Percentiles rank a stretch among this genome's conserved stretches.
Conservation (phyloP, 352 stramenopile genomes). For the Aphanomyces astaci region DNA sequence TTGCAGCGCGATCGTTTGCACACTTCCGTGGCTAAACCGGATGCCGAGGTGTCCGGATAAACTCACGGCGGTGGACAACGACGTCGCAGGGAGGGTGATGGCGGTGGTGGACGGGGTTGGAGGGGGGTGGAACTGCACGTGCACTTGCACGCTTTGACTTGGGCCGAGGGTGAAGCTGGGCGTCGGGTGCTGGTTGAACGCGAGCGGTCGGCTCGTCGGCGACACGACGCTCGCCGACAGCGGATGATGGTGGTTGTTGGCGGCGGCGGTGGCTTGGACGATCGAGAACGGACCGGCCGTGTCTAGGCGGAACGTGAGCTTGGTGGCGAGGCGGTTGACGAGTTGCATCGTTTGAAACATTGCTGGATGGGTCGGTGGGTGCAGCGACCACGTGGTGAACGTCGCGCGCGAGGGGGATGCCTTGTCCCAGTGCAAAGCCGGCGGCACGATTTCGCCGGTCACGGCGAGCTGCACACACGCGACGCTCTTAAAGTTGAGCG, state of each 20-base stretch:
- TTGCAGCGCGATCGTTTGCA: constrained; percentile 49
- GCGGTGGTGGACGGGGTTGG: background rate
- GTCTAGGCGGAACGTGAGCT: constrained; percentile 64
- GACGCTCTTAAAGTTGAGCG: constrained; percentile 9
- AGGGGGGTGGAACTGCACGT: constrained; percentile 45
- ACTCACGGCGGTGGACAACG: background rate
- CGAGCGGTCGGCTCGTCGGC: constrained; percentile 41
- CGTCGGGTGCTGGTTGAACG: constrained; percentile 24
- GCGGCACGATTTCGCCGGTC: constrained; percentile 49
- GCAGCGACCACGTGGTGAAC: constrained; percentile 56
- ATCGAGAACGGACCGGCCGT: constrained; percentile 53
- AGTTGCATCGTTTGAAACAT: constrained; percentile 48
- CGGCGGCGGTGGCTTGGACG: constrained; percentile 50
- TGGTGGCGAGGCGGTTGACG: constrained; percentile 47
- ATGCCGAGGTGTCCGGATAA: constrained; percentile 37
- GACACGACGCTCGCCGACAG: constrained; percentile 47
- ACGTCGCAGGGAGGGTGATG: background rate
- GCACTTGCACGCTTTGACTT: constrained; percentile 56
- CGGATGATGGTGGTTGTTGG: constrained; percentile 35
- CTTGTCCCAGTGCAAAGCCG: constrained; percentile 55
- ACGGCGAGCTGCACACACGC: constrained; percentile 53
- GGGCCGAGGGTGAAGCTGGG: constrained; percentile 63
- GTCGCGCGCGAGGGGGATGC: constrained; percentile 39
- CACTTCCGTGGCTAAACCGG: constrained; percentile 54
- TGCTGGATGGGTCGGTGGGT: constrained; percentile 34